A percentile compares a stretch with the other conserved stretches of the same genome.
Conservation (phyloP, 768 basidiomycete species). For the Phylloporus arenicola region DNA sequence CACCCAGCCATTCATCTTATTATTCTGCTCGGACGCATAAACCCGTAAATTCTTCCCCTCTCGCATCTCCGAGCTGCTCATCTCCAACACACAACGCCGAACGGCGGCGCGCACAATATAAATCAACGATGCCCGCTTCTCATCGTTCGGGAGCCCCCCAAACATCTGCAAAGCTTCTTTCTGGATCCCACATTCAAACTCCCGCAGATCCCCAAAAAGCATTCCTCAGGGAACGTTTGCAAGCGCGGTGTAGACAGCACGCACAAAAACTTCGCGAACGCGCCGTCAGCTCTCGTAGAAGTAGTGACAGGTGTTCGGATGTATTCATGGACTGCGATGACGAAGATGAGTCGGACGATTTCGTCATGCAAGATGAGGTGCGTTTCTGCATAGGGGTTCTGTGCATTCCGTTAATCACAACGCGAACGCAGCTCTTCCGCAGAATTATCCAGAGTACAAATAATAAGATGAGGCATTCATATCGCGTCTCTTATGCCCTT, state of each 20-base stretch:
- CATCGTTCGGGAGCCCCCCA: conserved; percentile 16
- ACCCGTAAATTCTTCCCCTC: conserved; percentile 48
- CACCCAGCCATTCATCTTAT: conserved; percentile 33
- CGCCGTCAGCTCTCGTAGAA: conserved; percentile 36
- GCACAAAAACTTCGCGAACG: conserved; percentile 51
- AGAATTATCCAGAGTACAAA: conserved; percentile 57
- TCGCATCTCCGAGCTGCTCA: conserved; percentile 40
- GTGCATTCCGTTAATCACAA: conserved; percentile 7
- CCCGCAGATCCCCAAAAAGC: conserved; percentile 46
- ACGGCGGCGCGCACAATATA: conserved; percentile 55
- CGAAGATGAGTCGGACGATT: conserved; percentile 56
- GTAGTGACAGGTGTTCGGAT: conserved; percentile 47
- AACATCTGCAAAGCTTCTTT: conserved; percentile 11
- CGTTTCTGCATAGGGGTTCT: conserved; percentile 2
- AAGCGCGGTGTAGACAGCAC: conserved; percentile 56
- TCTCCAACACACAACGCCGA: conserved; percentile 44
- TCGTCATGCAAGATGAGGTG: conserved; percentile 59
- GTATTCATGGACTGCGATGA: conserved; percentile 45
- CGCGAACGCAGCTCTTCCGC: conserved; percentile 48
- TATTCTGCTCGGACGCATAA: conserved; percentile 26
- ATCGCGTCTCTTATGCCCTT: conserved; percentile 55
- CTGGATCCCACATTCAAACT: conserved; percentile 9
- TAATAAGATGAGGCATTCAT: conserved; percentile 46
- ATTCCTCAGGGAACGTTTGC: conserved; percentile 56
- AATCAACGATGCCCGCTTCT: conserved; percentile 30